These are phyloP conservation scores for Venturia pyrina DNA, from an alignment of 2,329 filamentous ascomycete species.

Conservation along the genomic window DNA sequence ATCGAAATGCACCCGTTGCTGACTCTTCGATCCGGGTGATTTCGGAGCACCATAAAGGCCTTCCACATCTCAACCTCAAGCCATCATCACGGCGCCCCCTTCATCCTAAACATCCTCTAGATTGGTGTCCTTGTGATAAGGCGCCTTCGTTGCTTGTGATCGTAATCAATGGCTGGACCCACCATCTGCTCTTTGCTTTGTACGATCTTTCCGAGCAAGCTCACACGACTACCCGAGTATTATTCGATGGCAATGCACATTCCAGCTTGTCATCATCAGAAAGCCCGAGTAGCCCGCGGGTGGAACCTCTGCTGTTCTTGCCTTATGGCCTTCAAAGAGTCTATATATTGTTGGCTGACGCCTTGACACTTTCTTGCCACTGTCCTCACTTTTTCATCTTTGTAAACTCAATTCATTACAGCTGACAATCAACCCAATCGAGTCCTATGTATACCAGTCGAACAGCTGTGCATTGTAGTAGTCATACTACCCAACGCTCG, in stretches of 20 bases:
- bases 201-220: neutral
- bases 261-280: neutral
- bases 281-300: neutral
- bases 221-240: neutral
- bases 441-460: conserved; percentile 11
- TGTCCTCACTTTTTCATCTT: neutral
- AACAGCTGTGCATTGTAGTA: neutral
- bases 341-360: neutral
- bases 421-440: neutral
- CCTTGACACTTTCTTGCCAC: neutral
- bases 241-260: neutral
- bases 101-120: neutral
- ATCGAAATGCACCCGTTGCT: neutral
- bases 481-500: neutral
- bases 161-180: neutral
- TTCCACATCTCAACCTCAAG: neutral
- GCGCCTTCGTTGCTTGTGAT: neutral
- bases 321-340: neutral
- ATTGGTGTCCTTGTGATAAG: neutral
- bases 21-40: neutral
- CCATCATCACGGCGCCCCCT: neutral
- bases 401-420: neutral
- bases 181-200: neutral
- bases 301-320: neutral
- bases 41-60: neutral